Evolutionary conservation across 441 rosid species (phyloP).

Genomic region (Kokia cookei): DNA sequence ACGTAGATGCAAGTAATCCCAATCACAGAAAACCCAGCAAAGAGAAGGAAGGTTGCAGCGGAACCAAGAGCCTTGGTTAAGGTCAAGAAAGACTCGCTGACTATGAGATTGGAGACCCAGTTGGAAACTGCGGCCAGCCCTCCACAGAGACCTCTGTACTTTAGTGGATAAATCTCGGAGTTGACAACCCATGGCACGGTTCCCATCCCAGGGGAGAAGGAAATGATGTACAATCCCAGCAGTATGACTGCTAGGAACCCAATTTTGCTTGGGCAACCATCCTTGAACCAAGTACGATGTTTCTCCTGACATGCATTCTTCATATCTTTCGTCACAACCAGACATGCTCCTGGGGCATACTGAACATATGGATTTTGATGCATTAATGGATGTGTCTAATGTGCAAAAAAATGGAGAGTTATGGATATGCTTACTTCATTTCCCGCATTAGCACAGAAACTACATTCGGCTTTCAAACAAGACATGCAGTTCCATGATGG

Average conservation of each 20-base stretch:
- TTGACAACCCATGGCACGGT: conserved; percentile 79
- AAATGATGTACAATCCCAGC: conserved; percentile 62
- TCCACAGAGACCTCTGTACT: conserved; percentile 83
- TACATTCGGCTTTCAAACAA: conserved; percentile 59
- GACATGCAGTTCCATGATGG: conserved; percentile 68
- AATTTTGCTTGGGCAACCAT: conserved; percentile 75
- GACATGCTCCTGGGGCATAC: conserved; percentile 67
- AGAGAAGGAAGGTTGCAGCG: conserved; percentile 62
- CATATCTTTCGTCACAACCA: conserved; percentile 32
- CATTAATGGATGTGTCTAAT: no score
- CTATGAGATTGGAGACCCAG: conserved; percentile 72
- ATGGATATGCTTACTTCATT: conserved; percentile 25
- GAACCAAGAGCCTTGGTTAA: conserved; percentile 56
- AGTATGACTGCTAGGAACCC: conserved; percentile 58
- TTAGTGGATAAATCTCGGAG: conserved; percentile 84
- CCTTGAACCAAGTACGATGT: conserved; percentile 42
- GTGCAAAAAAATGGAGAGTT: not conserved
- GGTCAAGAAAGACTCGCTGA: conserved; percentile 57
- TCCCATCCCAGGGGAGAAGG: conserved; percentile 86
- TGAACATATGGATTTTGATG: conserved; percentile 11
- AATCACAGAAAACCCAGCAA: conserved; percentile 43
- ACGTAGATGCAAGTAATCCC: conserved; percentile 49
- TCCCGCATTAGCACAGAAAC: conserved; percentile 41
- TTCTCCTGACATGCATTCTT: conserved; percentile 21
- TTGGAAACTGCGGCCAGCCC: conserved; percentile 76